Base-by-base conservation (phyloP, 306 rosid species). In the Castanea mollissima region DNA sequence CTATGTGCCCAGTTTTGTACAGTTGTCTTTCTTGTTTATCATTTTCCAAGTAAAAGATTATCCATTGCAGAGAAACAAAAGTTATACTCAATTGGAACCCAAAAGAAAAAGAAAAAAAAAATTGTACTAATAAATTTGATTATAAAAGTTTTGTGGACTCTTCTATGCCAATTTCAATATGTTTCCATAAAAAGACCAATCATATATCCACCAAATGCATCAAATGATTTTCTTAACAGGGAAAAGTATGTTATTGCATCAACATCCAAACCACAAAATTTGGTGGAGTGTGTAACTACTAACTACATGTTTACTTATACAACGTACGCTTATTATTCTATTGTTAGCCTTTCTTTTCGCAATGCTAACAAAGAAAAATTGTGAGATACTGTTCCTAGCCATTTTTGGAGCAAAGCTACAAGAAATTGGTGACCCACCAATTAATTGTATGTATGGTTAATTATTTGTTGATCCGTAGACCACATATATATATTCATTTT, bases 111-210 rank as follows among this genome's bases (percentile, higher is more conserved):
- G 2, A 25, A 25, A 25, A 25, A 25, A 25, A 25, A 25, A 25
- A 25, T 25, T 25, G 27, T 25, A 35, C 41, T 3, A 4, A 31
- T 3, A 4, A 31, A 46, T 57, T 34, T 20, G 55, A 38, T 27
- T 34, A 20, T 27, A 4, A 51, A 62, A 16, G 6, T 60, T n/a
- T 73, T 12, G 55, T 49, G 31, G 63, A 38, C 58, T n/a, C 27
- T 35, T 19, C 72, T 67, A 16, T 35, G 15, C 25, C 72, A 9
- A 34, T n/a, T 67, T 67, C 38, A 63, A 15, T 63, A 15, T 7
- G 41, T 41, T 69, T 79, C 76, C 57, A 70, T 35, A 4, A 41
- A 74, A 54, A 35, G 34, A 55, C 72, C 83, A 21, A 60, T 69
- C 80, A n/a, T 29, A 1, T n/a, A 55, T 35, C 41, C 52, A 19